Base-by-base conservation (phyloP, 164 flowering plant species). In the Piper betle region DNA sequence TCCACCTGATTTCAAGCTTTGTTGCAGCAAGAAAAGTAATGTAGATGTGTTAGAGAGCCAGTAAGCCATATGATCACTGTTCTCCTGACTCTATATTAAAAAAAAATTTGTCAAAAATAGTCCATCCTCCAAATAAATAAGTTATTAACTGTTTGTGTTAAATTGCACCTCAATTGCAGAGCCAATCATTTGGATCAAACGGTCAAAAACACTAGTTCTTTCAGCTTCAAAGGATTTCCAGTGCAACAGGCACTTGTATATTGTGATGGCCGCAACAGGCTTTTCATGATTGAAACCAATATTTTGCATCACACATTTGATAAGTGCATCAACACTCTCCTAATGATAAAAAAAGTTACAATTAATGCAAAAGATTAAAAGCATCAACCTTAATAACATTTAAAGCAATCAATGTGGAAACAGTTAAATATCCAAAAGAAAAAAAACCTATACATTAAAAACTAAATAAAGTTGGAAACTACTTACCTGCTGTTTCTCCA, bases 31-130 rank as follows among this genome's bases (percentile, higher is more conserved):
- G 76, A 89, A 92, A 73, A 92, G 68, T 62, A 92, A 65, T 16
- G 91, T 67, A 55, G 98, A 92, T 50, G 96, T 79, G 71, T 85
- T 92, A 67, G 96, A 84, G 58, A 92, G 78, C 96, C 98, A 92
- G 68, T 92, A 92, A 37, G 92, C 96, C 93, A 92, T 75, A 68
- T 79, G 87, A n/a, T 84, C 88, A 78, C 81, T 84, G 78, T 68
- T 77, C 52, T 87, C 98, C 75, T 89, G 82, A 76, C 81, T 79
- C 98, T 92, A 89, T 62, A 71, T 39, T 33, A 58, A 58, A 46
- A 39, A 46, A 46, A 46, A 15, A 46, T 2, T 15, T 15, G 10
- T 2, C 9, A 46, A 46, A 17, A 13, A 7, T 18, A 58, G 17
- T 10, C 16, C 39, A 33, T 58, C 9, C 40, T 19, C 6, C 4